These are phyloP conservation scores for Wickerhamomyces bovis DNA, from an alignment of 805 yeast species.

Conservation along the genomic window DNA sequence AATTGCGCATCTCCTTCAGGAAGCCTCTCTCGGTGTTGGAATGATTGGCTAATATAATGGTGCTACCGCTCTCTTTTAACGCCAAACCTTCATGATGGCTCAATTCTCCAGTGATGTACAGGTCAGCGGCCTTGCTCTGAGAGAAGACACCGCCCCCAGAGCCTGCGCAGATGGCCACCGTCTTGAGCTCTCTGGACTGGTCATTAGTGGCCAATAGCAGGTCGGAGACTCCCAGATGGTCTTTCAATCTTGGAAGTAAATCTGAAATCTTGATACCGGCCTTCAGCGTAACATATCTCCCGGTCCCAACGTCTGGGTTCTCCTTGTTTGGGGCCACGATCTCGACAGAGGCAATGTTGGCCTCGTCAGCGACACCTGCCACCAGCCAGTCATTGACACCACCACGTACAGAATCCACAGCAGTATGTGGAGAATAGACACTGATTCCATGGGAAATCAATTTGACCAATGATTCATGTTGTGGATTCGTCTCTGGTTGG, in stretches of 20 bases:
- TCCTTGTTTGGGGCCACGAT: constrained; percentile 41
- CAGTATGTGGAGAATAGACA: constrained; percentile 94
- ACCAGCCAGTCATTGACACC: constrained; percentile 95
- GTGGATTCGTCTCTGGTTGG: constrained; percentile 57
- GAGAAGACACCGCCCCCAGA: constrained; percentile 79
- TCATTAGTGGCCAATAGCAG: constrained; percentile 55
- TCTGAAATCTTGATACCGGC: constrained; percentile 36
- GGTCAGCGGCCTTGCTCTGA: constrained; percentile 49
- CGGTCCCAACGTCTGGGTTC: constrained; percentile 66
- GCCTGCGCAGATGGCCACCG: constrained; percentile 91
- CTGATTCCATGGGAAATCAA: constrained; percentile 73
- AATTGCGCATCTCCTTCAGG: constrained; percentile 44
- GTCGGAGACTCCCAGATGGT: constrained; percentile 41
- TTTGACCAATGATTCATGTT: constrained; percentile 68
- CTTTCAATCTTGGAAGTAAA: constrained; percentile 49
- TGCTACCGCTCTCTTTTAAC: constrained; percentile 62
- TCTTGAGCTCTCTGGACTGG: constrained; percentile 31
- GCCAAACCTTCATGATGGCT: constrained; percentile 87
- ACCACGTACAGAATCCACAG: constrained; percentile 85
- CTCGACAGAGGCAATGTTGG: constrained; percentile 17
- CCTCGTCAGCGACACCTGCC: constrained; percentile 42
- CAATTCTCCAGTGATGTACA: constrained; percentile 85
- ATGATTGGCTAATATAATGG: constrained; percentile 79
- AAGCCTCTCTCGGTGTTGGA: constrained; percentile 91
- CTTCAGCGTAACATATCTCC: constrained; percentile 53